Conservation (phyloP, 2,329 filamentous ascomycete species). For the Trichoderma sp. region DNA sequence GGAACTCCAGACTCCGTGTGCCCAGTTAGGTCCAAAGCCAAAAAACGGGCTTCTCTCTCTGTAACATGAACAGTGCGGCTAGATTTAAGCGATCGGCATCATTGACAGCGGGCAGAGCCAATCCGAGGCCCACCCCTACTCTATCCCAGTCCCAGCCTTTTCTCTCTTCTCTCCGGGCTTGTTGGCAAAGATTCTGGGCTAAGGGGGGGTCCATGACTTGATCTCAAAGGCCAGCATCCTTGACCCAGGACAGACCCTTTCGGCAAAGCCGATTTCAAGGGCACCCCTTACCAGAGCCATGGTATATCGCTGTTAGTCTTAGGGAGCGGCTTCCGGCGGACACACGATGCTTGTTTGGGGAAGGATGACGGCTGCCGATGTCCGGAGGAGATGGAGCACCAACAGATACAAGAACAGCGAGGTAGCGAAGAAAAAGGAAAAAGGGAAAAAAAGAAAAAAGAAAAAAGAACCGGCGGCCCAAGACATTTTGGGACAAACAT, state of each 20-base stretch:
- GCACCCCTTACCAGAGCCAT: slow-evolving; percentile 3
- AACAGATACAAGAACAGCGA: neutral
- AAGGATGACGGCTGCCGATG: neutral
- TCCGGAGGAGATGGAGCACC: neutral
- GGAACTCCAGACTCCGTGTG: neutral
- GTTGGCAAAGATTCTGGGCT: neutral
- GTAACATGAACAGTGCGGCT: slow-evolving; percentile 12
- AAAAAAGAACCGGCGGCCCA: neutral
- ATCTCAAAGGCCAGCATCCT: slow-evolving; percentile 8
- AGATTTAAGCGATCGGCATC: slow-evolving; percentile 16
- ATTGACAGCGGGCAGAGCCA: slow-evolving; percentile 16
- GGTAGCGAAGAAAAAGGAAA: neutral
- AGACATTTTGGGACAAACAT: slow-evolving; percentile 8
- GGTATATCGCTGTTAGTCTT: neutral
- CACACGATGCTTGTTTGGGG: slow-evolving; percentile 5
- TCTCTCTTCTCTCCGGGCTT: neutral
- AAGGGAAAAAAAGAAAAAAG: neutral
- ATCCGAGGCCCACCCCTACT: neutral
- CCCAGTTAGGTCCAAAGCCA: neutral
- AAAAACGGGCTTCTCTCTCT: neutral
- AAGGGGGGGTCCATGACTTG: neutral
- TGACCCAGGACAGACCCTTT: neutral
- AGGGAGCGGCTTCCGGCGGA: neutral
- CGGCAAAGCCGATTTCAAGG: slow-evolving; percentile 13
- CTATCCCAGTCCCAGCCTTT: neutral